Evolutionary conservation across 192 early-diverging fungal genomes (phyloP).

Genomic region (Glomus cerebriforme): DNA sequence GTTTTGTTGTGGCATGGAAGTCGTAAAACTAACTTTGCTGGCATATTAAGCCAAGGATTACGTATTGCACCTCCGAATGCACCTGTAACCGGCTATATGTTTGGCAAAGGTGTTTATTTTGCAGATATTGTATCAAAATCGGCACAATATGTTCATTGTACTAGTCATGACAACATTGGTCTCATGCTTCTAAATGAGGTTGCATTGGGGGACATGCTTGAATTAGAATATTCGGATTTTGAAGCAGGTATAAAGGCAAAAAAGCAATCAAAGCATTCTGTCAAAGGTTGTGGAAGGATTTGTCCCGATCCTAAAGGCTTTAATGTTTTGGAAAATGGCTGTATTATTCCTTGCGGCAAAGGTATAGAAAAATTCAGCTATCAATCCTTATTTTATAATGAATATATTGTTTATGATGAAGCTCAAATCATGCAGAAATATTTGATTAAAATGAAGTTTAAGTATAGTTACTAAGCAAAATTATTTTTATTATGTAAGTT

Average conservation of each 20-base stretch:
- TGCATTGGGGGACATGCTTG: slow-evolving; percentile 62
- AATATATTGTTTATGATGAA: slow-evolving; percentile 78
- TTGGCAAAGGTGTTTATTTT: slow-evolving; percentile 86
- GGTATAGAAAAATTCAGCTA: background rate
- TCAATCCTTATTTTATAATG: slow-evolving; percentile 63
- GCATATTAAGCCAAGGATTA: slow-evolving; percentile 69
- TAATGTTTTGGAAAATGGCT: slow-evolving; percentile 47
- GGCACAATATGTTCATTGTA: slow-evolving; percentile 67
- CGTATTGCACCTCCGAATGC: slow-evolving; percentile 70
- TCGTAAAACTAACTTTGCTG: slow-evolving; percentile 73
- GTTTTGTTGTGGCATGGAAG: slow-evolving; percentile 83
- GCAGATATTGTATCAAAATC: slow-evolving; percentile 79
- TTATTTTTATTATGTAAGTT: too few relatives aligned
- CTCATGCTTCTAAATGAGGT: slow-evolving; percentile 81
- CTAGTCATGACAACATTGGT: slow-evolving; percentile 41
- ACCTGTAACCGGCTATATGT: slow-evolving; percentile 70
- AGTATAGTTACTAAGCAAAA: too few relatives aligned
- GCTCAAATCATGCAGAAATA: slow-evolving; percentile 75
- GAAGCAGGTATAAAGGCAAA: slow-evolving; percentile 49
- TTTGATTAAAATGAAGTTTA: slow-evolving; percentile 48
- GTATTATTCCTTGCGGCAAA: slow-evolving; percentile 54
- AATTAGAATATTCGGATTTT: slow-evolving; percentile 52
- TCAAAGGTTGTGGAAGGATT: slow-evolving; percentile 64
- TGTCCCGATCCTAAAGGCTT: slow-evolving; percentile 55
- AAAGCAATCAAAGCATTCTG: slow-evolving; percentile 52